These are phyloP conservation scores for Abrus pulchellus DNA, from an alignment of 306 rosid genomes.

Conservation along the genomic window DNA sequence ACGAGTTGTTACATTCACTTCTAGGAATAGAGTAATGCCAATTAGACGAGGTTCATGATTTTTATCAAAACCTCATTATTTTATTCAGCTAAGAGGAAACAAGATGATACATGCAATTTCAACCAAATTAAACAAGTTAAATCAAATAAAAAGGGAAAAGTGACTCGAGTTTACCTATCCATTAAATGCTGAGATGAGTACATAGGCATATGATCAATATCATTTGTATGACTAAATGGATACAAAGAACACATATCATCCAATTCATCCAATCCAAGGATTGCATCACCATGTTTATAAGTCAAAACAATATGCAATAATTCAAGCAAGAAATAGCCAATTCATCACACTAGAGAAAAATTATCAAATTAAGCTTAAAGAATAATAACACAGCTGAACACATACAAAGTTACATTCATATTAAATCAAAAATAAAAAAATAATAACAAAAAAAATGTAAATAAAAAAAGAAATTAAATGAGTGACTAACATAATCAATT, in stretches of 20 bases:
- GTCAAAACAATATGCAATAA: slow-evolving; percentile 81
- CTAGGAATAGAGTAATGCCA: too few species aligned
- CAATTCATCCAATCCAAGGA: slow-evolving; percentile 87
- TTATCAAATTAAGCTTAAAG: slow-evolving; percentile 6
- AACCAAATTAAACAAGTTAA: neutral
- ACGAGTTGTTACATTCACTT: too few species aligned
- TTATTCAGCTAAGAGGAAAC: too few species aligned
- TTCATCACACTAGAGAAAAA: neutral
- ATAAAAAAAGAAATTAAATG: neutral
- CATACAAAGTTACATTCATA: neutral
- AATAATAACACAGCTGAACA: slow-evolving; percentile 13
- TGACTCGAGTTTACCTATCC: slow-evolving; percentile 64
- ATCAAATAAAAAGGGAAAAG: neutral
- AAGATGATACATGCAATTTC: neutral
- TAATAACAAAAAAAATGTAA: neutral
- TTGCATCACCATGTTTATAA: slow-evolving; percentile 94
- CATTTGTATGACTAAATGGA: slow-evolving; percentile 78
- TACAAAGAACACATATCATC: slow-evolving; percentile 84
- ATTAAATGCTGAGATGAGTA: slow-evolving; percentile 71
- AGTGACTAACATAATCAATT: slow-evolving; percentile 76
- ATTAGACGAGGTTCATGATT: too few species aligned
- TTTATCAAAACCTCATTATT: too few species aligned
- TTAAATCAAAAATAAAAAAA: neutral
- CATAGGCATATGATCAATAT: slow-evolving; percentile 77
- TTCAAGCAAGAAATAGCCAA: slow-evolving; percentile 8